Conservation (phyloP, 2,329 filamentous ascomycete genomes). For the Talaromyces sp. region DNA sequence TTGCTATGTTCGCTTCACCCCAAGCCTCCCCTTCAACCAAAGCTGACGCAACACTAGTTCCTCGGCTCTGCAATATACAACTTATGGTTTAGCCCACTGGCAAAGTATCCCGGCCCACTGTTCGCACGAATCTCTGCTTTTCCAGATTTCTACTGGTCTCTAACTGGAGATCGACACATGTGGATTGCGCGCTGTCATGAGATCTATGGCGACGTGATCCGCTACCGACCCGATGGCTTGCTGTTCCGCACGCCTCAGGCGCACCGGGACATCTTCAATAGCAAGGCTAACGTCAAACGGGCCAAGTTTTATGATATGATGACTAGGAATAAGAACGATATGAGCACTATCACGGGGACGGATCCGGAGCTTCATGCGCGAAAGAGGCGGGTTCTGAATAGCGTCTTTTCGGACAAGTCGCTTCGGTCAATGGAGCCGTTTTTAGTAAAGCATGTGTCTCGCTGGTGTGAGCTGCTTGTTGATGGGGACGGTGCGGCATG, state of each 20-base stretch:
- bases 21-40: background rate
- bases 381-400: slow-evolving; percentile 9
- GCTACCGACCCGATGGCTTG: background rate
- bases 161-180: slow-evolving; percentile 5
- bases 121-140: background rate
- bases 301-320: background rate
- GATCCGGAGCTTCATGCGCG: slow-evolving; percentile 1
- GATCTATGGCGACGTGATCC: slow-evolving; percentile 5
- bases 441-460: slow-evolving; percentile 1
- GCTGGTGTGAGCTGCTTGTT: slow-evolving; percentile 4
- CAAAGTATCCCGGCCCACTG: background rate
- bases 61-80: background rate
- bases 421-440: background rate
- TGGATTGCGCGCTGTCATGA: slow-evolving; percentile 5
- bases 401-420: slow-evolving; percentile 9
- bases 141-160: slow-evolving; percentile 7
- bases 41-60: background rate
- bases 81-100: slow-evolving; percentile 2
- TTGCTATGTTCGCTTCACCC: background rate
- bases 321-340: background rate
- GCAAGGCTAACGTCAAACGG: slow-evolving; percentile 1
- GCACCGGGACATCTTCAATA: background rate
- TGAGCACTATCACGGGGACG: background rate
- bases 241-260: background rate
- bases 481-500: background rate